phyloP scores from a whole-genome alignment of 768 basidiomycete genomes.

The Lentinus brumalis region DNA sequence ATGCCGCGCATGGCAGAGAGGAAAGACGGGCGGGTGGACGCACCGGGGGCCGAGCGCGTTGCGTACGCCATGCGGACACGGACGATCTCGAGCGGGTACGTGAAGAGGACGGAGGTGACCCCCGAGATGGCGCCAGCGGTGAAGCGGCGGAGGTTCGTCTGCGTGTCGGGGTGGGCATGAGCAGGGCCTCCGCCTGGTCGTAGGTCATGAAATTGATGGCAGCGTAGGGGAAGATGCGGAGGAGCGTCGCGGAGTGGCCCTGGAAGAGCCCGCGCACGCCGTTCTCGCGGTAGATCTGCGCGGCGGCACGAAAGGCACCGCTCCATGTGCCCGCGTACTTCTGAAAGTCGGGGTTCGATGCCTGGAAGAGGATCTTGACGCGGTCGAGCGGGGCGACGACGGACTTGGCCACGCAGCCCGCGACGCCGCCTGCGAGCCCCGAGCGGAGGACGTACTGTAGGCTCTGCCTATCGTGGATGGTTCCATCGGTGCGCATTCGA shows the following conservation, averaged over 20 bases:
- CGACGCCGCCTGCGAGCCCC: slow-evolving; percentile 89
- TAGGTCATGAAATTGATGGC: slow-evolving; percentile 98
- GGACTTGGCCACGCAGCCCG: slow-evolving; percentile 96
- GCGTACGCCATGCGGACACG: slow-evolving; percentile 95
- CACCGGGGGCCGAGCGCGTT: slow-evolving; percentile 40
- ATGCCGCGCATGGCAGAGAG: slow-evolving; percentile 60
- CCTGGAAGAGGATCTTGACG: slow-evolving; percentile 98
- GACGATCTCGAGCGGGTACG: slow-evolving; percentile 94
- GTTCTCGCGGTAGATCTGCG: slow-evolving; percentile 63
- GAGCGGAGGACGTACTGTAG: slow-evolving; percentile 56
- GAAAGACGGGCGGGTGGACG: slow-evolving; percentile 49
- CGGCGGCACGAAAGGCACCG: slow-evolving; percentile 78
- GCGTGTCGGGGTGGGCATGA: slow-evolving; percentile 83
- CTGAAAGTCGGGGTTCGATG: slow-evolving; percentile 91
- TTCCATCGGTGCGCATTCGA: slow-evolving; percentile 66
- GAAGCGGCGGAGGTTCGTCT: slow-evolving; percentile 82
- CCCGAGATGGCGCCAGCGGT: slow-evolving; percentile 88
- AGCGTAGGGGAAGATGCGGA: slow-evolving; percentile 96
- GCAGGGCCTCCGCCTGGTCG: slow-evolving; percentile 78
- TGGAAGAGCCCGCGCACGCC: slow-evolving; percentile 87
- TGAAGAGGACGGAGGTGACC: slow-evolving; percentile 84
- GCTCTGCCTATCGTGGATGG: slow-evolving; percentile 28
- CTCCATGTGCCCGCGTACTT: slow-evolving; percentile 95
- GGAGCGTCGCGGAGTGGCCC: slow-evolving; percentile 93
- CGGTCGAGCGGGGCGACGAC: slow-evolving; percentile 94